Base-by-base conservation (phyloP, 2,329 filamentous ascomycete genomes). In the Falciphora oryzae region DNA sequence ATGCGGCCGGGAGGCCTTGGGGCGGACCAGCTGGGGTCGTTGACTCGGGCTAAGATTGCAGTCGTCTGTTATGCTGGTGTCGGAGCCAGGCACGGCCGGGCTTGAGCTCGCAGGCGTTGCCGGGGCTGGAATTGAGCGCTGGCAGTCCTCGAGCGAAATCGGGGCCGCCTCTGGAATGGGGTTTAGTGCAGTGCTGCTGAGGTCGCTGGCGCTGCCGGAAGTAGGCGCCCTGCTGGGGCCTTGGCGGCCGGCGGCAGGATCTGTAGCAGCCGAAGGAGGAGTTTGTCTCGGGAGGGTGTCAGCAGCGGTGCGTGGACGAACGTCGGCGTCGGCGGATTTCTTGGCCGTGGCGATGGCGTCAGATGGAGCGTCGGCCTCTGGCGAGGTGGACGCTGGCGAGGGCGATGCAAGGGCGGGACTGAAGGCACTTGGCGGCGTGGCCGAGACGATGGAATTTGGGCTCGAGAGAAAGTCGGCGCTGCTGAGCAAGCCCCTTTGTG, bases 401-500 rank as follows among this genome's bases (percentile, higher is more conserved):
- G 61, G 61, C 53, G 61, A 63, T 3, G 50, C 53, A 28, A 57
- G 44, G 28, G 56, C 62, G n/a, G 62, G 62, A 57, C 62, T 63
- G 32, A 63, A 63, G 18, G 62, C 62, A 28, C 62, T 63, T 31
- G 56, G 56, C 32, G 62, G 62, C 22, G 62, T 57, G 25, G 62
- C 53, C 8, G 62, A 58, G 22, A 56, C n/a, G 31, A 27, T 57
- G 13, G 62, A 63, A 59, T 63, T 63, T n/a, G 62, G 62, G 32
- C 62, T 63, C 31, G 56, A 44, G 7, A 63, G 32, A 11, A 63
- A n/a, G 32, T 63, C 62, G n/a, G 27, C 18, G 59, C 29, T 56
- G 60, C 22, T 53, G 22, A n/a, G 44, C 44, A 53, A 59, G 50
- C 56, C 62, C 56, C 62, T 63, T 38, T 63, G 61, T 58, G 61